Evolutionary conservation across 2,329 filamentous ascomycete genomes (phyloP).

Genomic region (Rhynchosporium graminicola): DNA sequence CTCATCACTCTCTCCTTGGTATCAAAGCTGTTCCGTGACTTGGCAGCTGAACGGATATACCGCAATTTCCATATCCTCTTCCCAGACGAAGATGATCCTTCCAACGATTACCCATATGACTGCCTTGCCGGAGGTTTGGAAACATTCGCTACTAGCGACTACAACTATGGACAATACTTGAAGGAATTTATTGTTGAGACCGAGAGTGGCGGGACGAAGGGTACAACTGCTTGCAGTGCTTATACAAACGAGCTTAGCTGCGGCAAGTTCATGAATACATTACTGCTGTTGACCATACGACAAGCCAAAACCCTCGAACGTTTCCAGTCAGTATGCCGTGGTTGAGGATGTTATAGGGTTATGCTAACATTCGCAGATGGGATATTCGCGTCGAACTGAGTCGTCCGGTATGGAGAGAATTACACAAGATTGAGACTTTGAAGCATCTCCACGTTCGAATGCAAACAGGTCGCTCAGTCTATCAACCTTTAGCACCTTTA

Average conservation of each 20-base stretch:
- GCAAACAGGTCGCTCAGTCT: constrained; percentile 58
- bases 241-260: constrained; percentile 58
- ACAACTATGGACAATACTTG: constrained; percentile 61
- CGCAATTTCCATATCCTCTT: constrained; percentile 62
- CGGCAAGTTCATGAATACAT: constrained; percentile 64
- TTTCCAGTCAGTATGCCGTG: constrained; percentile 49
- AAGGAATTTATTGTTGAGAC: constrained; percentile 59
- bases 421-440: constrained; percentile 56
- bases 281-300: constrained; percentile 57
- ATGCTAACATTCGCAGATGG: constrained; percentile 49
- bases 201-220: constrained; percentile 52
- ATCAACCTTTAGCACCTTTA: constrained; percentile 47
- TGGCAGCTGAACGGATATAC: constrained; percentile 60
- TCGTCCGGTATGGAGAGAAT: constrained; percentile 55
- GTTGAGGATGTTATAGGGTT: neutral
- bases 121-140: constrained; percentile 59
- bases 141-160: constrained; percentile 63
- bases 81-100: constrained; percentile 57
- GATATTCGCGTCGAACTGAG: constrained; percentile 65
- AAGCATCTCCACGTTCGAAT: constrained; percentile 58
- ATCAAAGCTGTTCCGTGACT: constrained; percentile 56
- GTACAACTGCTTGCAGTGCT: constrained; percentile 54
- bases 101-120: constrained; percentile 56
- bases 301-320: constrained; percentile 56
- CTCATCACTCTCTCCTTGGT: constrained; percentile 60